Evolutionary conservation across 805 yeast species (phyloP).

Genomic region (Yarrowia divulgata): DNA sequence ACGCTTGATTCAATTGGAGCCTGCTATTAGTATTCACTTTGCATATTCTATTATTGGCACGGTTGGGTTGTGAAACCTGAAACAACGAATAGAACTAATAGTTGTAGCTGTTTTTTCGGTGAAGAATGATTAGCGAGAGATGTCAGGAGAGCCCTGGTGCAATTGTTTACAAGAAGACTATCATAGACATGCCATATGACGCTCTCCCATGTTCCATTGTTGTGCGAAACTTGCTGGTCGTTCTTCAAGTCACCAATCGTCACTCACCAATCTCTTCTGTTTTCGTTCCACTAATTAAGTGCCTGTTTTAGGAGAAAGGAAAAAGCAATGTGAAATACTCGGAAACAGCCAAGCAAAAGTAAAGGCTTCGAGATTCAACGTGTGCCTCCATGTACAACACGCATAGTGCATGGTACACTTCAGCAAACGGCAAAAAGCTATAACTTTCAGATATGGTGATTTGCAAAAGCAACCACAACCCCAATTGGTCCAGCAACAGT

Average conservation of each 20-base stretch:
- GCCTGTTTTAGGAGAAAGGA: conserved; percentile 14
- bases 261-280: too few species aligned
- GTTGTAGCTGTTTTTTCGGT: neutral
- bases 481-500: neutral
- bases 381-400: conserved; percentile 8
- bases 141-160: too few species aligned
- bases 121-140: too few species aligned
- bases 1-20: conserved; percentile 5
- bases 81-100: conserved; percentile 1
- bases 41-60: conserved; percentile 20
- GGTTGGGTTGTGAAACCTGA: conserved; percentile 11
- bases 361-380: conserved; percentile 10
- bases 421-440: conserved; percentile 30
- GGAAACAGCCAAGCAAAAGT: conserved; percentile 23
- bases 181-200: too few species aligned
- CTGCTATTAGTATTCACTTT: neutral
- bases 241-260: too few species aligned
- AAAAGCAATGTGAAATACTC: neutral
- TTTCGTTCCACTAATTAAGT: neutral
- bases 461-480: conserved; percentile 9
- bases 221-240: too few species aligned
- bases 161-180: too few species aligned
- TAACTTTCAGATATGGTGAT: conserved; percentile 8
- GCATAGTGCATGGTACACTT: conserved; percentile 21
- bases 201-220: too few species aligned